Percentiles rank a stretch among this genome's conserved stretches.
Evolutionary conservation across 1,284 basidiomycete genomes (phyloP).

Genomic region (Pascua guehoae): DNA sequence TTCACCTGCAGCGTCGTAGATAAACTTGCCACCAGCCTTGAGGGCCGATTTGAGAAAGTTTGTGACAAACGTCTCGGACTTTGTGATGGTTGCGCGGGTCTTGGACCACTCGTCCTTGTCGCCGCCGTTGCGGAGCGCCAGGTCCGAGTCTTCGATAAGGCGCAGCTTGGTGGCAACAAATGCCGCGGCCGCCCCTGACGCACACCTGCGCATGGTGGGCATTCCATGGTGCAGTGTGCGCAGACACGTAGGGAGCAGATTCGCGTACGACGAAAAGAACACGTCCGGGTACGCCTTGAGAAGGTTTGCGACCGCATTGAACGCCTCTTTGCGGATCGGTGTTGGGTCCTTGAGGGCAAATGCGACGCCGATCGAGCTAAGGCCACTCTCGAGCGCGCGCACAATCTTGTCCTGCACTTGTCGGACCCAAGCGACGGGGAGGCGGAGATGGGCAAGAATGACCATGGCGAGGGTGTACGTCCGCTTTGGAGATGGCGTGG

Average conservation of each 20-base stretch:
- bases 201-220: constrained; percentile 26
- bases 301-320: constrained; percentile 36
- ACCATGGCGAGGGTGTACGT: constrained; percentile 45
- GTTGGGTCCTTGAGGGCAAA: constrained; percentile 10
- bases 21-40: not conserved
- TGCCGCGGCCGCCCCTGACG: constrained; percentile 28
- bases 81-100: constrained; percentile 17
- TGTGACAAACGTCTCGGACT: constrained; percentile 29
- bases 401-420: constrained; percentile 40
- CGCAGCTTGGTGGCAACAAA: constrained; percentile 32
- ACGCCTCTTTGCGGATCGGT: constrained; percentile 36
- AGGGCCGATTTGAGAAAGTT: constrained; percentile 19
- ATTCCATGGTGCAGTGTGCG: constrained; percentile 19
- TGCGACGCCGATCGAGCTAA: constrained; percentile 21
- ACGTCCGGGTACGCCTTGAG: constrained; percentile 37
- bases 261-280: constrained; percentile 34
- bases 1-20: constrained; percentile 19
- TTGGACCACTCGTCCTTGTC: constrained; percentile 23
- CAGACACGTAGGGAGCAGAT: constrained; percentile 35
- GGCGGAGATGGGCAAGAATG: constrained; percentile 34
- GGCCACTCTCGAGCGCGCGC: constrained; percentile 31
- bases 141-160: constrained; percentile 18
- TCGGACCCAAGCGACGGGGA: constrained; percentile 29
- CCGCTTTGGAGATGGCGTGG: constrained; percentile 46
- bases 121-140: not conserved